These are phyloP conservation scores for Dactylella cylindrospora DNA, from an alignment of 2,329 filamentous ascomycete species.

Conservation along the genomic window DNA sequence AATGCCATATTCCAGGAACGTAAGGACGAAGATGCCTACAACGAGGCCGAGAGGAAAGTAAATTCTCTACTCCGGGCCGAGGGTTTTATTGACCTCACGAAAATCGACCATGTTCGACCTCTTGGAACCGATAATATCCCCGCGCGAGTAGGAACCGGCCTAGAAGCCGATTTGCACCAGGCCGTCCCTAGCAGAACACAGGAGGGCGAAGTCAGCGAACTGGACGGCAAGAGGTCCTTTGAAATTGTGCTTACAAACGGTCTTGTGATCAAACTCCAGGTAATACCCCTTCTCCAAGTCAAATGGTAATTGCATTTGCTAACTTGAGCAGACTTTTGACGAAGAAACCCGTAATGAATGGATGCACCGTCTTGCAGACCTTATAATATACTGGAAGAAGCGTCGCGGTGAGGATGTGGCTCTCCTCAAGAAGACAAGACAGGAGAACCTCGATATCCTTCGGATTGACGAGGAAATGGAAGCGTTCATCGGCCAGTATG, in stretches of 20 bases:
- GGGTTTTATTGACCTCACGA: conserved; percentile 64
- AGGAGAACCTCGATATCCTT: conserved; percentile 62
- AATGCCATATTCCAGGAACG: conserved; percentile 55
- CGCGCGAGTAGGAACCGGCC: conserved; percentile 30
- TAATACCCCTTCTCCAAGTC: conserved; percentile 45
- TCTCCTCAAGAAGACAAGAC: conserved; percentile 61
- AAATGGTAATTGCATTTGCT: background rate
- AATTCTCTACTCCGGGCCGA: conserved; percentile 63
- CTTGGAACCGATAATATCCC: conserved; percentile 50
- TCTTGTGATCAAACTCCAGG: conserved; percentile 63
- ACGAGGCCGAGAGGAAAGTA: conserved; percentile 62
- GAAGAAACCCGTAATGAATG: conserved; percentile 62
- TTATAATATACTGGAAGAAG: conserved; percentile 65
- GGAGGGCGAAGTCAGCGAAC: conserved; percentile 59
- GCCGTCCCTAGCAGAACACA: conserved; percentile 52
- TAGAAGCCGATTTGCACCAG: conserved; percentile 42
- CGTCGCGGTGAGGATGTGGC: conserved; percentile 61
- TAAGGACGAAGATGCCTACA: conserved; percentile 62
- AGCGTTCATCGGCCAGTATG: conserved; percentile 66
- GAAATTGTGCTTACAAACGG: conserved; percentile 65
- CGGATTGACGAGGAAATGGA: conserved; percentile 68
- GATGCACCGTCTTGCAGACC: conserved; percentile 60
- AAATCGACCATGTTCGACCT: conserved; percentile 61
- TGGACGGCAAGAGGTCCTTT: conserved; percentile 62
- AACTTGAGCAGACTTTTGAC: conserved; percentile 56